Conservation (phyloP, 2,329 filamentous ascomycete genomes). For the Coniochaeta ligniaria region DNA sequence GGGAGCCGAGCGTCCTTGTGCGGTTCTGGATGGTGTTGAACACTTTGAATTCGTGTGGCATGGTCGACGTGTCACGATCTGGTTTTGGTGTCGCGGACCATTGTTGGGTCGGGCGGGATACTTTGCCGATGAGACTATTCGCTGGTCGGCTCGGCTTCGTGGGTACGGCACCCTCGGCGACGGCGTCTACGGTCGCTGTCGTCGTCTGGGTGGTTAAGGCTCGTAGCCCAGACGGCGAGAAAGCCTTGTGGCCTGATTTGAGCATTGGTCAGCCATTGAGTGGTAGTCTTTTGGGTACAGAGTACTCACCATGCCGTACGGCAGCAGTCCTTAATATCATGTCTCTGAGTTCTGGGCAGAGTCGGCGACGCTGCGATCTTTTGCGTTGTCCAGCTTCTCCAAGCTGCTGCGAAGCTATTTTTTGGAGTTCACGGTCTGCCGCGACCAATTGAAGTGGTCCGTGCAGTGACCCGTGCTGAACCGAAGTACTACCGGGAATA, state of each 20-base stretch:
- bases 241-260: conserved; percentile 42
- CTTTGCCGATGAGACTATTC: background rate
- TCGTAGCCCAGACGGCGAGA: conserved; percentile 35
- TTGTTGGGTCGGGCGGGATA: background rate
- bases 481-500: background rate
- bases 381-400: background rate
- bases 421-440: background rate
- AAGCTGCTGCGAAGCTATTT: background rate
- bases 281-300: background rate
- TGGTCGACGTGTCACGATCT: conserved; percentile 15
- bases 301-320: conserved; percentile 44
- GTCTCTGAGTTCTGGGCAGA: background rate
- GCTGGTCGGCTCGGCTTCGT: background rate
- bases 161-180: conserved; percentile 12
- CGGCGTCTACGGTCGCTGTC: conserved; percentile 15
- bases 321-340: conserved; percentile 52
- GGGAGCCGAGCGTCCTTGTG: conserved; percentile 41
- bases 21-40: conserved; percentile 33
- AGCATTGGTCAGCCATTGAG: conserved; percentile 13
- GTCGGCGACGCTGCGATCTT: background rate
- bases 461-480: background rate
- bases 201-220: conserved; percentile 26
- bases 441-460: background rate
- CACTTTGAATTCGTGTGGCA: conserved; percentile 27
- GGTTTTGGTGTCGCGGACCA: conserved; percentile 16